Percentiles rank a stretch among this genome's conserved stretches.
These are phyloP conservation scores for Penicillium italicum DNA, from an alignment of 2,329 filamentous ascomycete species.

Conservation along the genomic window DNA sequence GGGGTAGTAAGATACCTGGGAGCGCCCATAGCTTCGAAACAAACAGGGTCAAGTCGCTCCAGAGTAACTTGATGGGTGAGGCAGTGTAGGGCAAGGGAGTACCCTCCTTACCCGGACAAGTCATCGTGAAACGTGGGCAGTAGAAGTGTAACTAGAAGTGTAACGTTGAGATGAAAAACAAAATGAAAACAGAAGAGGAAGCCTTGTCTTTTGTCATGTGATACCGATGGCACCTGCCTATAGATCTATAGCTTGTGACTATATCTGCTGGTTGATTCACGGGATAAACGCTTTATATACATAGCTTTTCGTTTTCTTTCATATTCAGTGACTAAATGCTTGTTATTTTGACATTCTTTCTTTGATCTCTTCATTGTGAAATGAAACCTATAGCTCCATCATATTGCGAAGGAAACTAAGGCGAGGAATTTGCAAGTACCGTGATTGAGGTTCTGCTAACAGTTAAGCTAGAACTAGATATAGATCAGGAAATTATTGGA, in stretches of 20 bases:
- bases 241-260: neutral
- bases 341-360: neutral
- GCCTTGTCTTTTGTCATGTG: conserved; percentile 3
- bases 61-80: conserved; percentile 39
- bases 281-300: neutral
- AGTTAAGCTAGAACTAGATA: neutral
- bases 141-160: neutral
- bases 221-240: neutral
- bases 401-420: neutral
- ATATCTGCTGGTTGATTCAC: neutral
- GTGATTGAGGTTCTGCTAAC: neutral
- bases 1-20: conserved; percentile 60
- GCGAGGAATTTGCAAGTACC: neutral
- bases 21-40: conserved; percentile 39
- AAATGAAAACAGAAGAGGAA: neutral
- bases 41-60: conserved; percentile 40
- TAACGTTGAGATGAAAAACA: neutral
- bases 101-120: conserved; percentile 6
- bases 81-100: conserved; percentile 38
- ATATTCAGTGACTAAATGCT: neutral
- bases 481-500: neutral
- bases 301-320: neutral
- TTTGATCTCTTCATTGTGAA: neutral
- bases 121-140: neutral
- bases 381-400: neutral